Base-by-base conservation (phyloP, 768 basidiomycete genomes). In the Epithele typhae region DNA sequence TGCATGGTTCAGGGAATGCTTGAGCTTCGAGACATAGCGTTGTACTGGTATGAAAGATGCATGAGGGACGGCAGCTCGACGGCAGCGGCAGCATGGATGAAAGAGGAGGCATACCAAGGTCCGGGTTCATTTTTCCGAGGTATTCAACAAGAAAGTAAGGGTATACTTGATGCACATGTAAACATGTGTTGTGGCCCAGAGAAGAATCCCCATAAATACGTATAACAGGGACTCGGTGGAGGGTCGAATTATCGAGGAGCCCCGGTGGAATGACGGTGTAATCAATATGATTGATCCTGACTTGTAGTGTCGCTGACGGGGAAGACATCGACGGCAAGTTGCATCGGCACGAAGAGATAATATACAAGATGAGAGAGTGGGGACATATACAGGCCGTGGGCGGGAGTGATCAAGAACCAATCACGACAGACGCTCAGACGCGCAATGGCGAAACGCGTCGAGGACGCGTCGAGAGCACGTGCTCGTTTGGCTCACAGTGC, bases 121-220 rank as follows among this genome's bases (percentile, higher is more conserved):
- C 73, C 0, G 82, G 81, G 37, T 76, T 75, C 60, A 94, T 64
- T 24, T 75, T 75, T 1, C 81, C 87, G 18, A 64, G 56, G 68
- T 95, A 99, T 55, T 92, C 86, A 37, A 95, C 76, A 63, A 79
- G 95, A 64, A 94, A 83, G 66, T 99, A 99, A 0, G 95, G 94
- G 66, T 87, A 95, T 24, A 87, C 87, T 70, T 93, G 91, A 63
- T 96, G 94, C 33, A 98, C 71, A 70, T 96, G 86, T 12, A 94
- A 76, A 60, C 92, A 94, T 17, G 91, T 78, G 59, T 82, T 86
- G 63, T 81, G 71, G 12, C 91, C 88, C 2, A 67, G 62, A 4
- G 89, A 87, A 1, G 92, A 89, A 11, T 81, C 68, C 12, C 95
- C 96, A 63, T 82, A 97, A 40, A 99, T 84, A 43, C 92, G 75